Evolutionary conservation across 345 rosid species (phyloP).

Genomic region (Eucalyptus sp.): DNA sequence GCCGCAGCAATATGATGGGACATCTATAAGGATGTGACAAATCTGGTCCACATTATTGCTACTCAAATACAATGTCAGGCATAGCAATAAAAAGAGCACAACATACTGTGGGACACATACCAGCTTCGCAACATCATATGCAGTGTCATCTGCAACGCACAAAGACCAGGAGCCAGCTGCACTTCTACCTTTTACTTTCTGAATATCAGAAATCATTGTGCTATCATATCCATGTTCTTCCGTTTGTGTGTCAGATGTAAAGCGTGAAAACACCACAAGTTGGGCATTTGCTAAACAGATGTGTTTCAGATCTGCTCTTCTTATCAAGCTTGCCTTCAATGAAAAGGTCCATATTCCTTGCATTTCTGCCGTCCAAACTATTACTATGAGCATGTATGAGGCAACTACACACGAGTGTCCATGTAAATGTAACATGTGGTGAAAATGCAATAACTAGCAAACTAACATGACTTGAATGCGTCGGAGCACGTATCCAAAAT

Average conservation of each 20-base stretch:
- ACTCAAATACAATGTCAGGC: background rate
- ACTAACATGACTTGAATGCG: background rate
- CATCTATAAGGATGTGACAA: constrained; percentile 33
- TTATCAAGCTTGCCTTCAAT: constrained; percentile 11
- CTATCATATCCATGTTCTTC: constrained; percentile 90
- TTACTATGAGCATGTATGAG: background rate
- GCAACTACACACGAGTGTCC: background rate
- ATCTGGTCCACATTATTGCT: background rate
- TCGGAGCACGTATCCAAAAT: background rate
- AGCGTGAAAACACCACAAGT: constrained; percentile 34
- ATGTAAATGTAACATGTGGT: background rate
- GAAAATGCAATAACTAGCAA: background rate
- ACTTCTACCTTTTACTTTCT: constrained; percentile 65
- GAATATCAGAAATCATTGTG: constrained; percentile 60
- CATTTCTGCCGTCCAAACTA: background rate
- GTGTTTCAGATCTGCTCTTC: constrained; percentile 33
- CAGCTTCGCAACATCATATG: constrained; percentile 82
- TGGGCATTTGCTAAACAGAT: constrained; percentile 49
- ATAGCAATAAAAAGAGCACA: background rate
- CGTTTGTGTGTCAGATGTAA: constrained; percentile 40
- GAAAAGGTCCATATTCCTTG: background rate
- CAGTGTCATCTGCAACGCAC: constrained; percentile 82
- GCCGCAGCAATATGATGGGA: constrained; percentile 94
- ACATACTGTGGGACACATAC: constrained; percentile 17
- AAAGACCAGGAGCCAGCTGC: constrained; percentile 98